Percentiles rank a stretch among this genome's conserved stretches.
Evolutionary conservation across 2,329 filamentous ascomycete genomes (phyloP).

Genomic region (Calonectria pauciramosa): DNA sequence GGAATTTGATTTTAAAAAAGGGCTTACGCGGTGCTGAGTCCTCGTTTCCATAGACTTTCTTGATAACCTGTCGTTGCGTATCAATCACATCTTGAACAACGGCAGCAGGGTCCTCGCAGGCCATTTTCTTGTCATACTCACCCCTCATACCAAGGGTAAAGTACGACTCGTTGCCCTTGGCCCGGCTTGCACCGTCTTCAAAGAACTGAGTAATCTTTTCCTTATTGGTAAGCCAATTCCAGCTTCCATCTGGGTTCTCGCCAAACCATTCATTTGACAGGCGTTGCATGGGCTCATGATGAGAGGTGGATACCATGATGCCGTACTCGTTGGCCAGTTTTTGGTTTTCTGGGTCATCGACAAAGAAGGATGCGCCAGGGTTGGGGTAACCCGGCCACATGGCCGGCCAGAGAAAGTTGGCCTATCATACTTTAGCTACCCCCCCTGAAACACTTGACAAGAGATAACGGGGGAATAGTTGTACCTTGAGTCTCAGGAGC

Average conservation of each 20-base stretch:
- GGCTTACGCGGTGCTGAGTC: constrained; percentile 57
- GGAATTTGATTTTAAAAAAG: not conserved
- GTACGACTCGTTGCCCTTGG: constrained; percentile 69
- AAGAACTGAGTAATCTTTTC: constrained; percentile 70
- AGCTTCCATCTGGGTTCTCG: constrained; percentile 60
- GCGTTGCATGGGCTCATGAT: constrained; percentile 76
- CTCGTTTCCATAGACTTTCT: constrained; percentile 62
- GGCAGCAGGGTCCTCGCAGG: constrained; percentile 62
- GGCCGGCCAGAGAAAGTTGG: constrained; percentile 82
- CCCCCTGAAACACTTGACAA: not conserved
- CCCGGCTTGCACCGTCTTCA: constrained; percentile 66
- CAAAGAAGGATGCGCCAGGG: constrained; percentile 72
- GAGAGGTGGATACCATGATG: constrained; percentile 74
- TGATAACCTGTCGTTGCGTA: constrained; percentile 68
- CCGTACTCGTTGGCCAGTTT: constrained; percentile 76
- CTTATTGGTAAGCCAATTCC: constrained; percentile 72
- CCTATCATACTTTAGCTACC: constrained; percentile 60
- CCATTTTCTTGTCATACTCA: constrained; percentile 67
- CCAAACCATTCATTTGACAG: constrained; percentile 64
- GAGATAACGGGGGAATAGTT: not conserved
- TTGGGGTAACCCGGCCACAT: constrained; percentile 69
- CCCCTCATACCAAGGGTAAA: constrained; percentile 73
- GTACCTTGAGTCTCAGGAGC: constrained; percentile 40
- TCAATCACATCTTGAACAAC: constrained; percentile 67
- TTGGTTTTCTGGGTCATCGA: constrained; percentile 77